These are phyloP conservation scores for Datura wrightii DNA, from an alignment of 257 asterid species.

Conservation along the genomic window DNA sequence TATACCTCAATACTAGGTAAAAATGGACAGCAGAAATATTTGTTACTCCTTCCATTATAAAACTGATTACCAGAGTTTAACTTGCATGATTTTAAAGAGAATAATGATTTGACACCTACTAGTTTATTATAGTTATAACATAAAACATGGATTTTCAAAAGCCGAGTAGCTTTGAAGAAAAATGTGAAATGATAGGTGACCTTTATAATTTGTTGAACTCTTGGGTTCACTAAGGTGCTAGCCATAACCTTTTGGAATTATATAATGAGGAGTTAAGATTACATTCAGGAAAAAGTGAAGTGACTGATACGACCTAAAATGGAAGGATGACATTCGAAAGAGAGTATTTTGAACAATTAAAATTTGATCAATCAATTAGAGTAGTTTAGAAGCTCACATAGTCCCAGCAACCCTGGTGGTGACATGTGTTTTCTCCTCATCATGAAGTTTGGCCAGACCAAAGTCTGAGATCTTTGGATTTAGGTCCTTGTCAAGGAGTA, in stretches of 20 bases:
- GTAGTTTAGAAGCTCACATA: slow-evolving; percentile 48
- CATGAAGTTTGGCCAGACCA: slow-evolving; percentile 74
- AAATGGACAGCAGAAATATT: background rate
- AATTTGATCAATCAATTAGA: slow-evolving; percentile 11
- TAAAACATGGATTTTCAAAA: slow-evolving; percentile 1
- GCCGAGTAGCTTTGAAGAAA: background rate
- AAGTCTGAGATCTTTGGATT: slow-evolving; percentile 77
- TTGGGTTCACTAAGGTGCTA: background rate
- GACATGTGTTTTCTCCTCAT: slow-evolving; percentile 66
- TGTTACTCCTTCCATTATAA: background rate
- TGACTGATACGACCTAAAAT: background rate
- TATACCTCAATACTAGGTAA: background rate
- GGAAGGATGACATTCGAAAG: slow-evolving; percentile 24
- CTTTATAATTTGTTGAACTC: background rate
- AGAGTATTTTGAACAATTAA: slow-evolving; percentile 11
- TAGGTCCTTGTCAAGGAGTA: slow-evolving; percentile 68
- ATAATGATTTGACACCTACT: background rate
- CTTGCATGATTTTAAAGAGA: background rate
- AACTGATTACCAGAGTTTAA: background rate
- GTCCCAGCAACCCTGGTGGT: slow-evolving; percentile 79
- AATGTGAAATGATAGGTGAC: background rate
- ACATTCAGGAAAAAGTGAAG: background rate
- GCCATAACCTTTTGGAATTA: background rate
- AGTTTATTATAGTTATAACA: background rate
- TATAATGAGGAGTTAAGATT: background rate